Evolutionary conservation across 176 grass and related monocot genomes (phyloP).

Genomic region (Ensete ventricosum): DNA sequence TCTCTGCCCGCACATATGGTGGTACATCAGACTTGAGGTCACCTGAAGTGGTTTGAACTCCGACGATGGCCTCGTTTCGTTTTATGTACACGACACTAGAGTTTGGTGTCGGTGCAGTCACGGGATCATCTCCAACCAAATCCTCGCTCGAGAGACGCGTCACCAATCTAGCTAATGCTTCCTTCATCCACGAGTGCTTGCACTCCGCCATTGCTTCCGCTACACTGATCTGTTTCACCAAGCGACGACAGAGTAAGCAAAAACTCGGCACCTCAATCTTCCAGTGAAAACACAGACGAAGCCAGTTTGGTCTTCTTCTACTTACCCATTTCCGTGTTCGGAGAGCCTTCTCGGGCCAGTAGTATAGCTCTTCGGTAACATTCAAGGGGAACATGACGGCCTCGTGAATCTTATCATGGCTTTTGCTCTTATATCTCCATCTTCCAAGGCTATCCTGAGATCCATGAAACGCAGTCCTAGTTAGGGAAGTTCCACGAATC

Average conservation of each 20-base stretch:
- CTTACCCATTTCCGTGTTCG: constrained; percentile 34
- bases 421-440: constrained; percentile 51
- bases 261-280: background rate
- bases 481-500: background rate
- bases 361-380: constrained; percentile 35
- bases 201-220: background rate
- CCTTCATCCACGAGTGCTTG: background rate
- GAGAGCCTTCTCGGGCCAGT: constrained; percentile 53
- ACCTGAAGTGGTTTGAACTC: too few relatives aligned
- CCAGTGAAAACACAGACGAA: background rate
- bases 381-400: constrained; percentile 45
- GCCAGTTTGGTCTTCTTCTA: background rate
- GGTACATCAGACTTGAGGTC: too few relatives aligned
- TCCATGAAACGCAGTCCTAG: background rate
- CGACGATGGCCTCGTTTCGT: too few relatives aligned
- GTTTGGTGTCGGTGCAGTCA: too few relatives aligned
- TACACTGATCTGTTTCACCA: background rate
- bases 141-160: background rate
- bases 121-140: too few relatives aligned
- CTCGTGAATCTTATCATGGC: constrained; percentile 43
- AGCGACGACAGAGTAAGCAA: background rate
- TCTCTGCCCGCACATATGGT: too few relatives aligned
- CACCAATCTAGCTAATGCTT: background rate
- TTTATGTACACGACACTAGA: too few relatives aligned
- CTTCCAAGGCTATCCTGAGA: constrained; percentile 22